Evolutionary conservation across 2,329 filamentous ascomycete genomes (phyloP).

Genomic region (Exophiala xenobiotica): DNA sequence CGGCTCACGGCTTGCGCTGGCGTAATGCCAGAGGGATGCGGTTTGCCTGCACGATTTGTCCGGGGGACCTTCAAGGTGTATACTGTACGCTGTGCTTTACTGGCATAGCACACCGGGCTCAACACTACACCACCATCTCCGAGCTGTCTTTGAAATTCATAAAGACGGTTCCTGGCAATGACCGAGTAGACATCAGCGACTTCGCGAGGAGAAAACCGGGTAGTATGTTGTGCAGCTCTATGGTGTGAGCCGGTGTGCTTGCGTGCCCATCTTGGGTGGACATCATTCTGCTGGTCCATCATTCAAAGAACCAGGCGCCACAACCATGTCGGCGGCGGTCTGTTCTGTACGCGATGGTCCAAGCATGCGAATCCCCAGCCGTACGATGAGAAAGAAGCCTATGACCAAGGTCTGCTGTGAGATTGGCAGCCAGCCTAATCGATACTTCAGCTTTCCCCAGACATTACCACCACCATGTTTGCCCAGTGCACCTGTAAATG

Average conservation of each 20-base stretch:
- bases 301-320: neutral
- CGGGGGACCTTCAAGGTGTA: too few relatives aligned
- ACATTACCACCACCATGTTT: neutral
- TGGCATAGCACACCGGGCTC: too few relatives aligned
- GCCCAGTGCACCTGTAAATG: conserved; percentile 4
- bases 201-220: neutral
- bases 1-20: too few relatives aligned
- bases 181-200: neutral
- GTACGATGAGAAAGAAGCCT: neutral
- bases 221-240: neutral
- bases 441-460: conserved; percentile 4
- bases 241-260: neutral
- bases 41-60: too few relatives aligned
- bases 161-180: neutral
- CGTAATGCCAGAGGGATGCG: too few relatives aligned
- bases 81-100: too few relatives aligned
- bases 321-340: neutral
- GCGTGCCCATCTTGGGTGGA: neutral
- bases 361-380: neutral
- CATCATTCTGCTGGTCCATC: neutral
- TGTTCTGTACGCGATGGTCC: neutral
- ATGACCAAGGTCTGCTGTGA: conserved; percentile 1
- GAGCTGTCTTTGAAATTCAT: neutral
- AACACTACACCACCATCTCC: neutral
- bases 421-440: conserved; percentile 7